Conservation (phyloP, 495 filamentous ascomycete genomes). For the Lasiosphaeria ovina region DNA sequence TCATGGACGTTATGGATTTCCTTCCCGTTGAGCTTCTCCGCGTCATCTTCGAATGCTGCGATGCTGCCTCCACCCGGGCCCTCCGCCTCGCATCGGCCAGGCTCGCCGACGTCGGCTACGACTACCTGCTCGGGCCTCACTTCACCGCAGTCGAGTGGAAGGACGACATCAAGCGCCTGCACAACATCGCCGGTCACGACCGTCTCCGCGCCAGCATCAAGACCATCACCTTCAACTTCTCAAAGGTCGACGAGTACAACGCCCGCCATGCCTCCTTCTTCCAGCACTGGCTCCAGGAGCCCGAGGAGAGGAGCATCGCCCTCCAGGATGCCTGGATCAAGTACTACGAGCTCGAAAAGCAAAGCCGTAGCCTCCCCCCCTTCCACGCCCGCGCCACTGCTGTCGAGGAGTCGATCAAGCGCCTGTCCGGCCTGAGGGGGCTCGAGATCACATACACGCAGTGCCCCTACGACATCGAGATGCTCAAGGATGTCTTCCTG, state of each 20-base stretch:
- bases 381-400: constrained; percentile 39
- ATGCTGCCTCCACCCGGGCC: constrained; percentile 35
- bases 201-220: constrained; percentile 41
- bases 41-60: constrained; percentile 47
- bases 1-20: constrained; percentile 27
- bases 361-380: constrained; percentile 33
- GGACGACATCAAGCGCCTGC: constrained; percentile 45
- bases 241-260: constrained; percentile 42
- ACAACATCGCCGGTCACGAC: constrained; percentile 42
- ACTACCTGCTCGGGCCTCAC: constrained; percentile 39
- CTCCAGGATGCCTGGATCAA: constrained; percentile 38
- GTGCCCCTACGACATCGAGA: constrained; percentile 38
- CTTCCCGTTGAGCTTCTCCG: constrained; percentile 49
- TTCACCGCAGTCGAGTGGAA: constrained; percentile 47
- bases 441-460: constrained; percentile 45
- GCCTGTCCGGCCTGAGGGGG: constrained; percentile 42
- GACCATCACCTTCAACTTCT: constrained; percentile 46
- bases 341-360: constrained; percentile 40
- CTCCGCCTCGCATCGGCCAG: constrained; percentile 39
- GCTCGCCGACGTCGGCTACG: constrained; percentile 45
- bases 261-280: constrained; percentile 39
- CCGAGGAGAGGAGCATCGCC: constrained; percentile 35
- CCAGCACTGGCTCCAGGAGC: constrained; percentile 43
- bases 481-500: constrained; percentile 39
- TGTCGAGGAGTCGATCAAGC: constrained; percentile 42